Base-by-base conservation (phyloP, 2,329 filamentous ascomycete genomes). In the Botryotinia calthae region DNA sequence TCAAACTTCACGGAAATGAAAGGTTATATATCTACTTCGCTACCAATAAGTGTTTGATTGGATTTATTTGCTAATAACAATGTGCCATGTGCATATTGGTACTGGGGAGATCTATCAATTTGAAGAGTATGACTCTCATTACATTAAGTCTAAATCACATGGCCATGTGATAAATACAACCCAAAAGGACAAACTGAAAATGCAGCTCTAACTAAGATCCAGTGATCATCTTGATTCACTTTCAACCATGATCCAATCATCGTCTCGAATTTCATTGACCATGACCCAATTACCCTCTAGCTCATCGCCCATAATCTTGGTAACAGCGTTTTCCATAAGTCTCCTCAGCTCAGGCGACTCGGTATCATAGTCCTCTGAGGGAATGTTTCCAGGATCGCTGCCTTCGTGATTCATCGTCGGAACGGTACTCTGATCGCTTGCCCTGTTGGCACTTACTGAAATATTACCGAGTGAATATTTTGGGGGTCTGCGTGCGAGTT, bases 371-470 rank as follows among this genome's bases (percentile, higher is more conserved):
- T 28, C 16, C 14, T 56, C 51, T 2, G 6, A 2, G 2, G 5
- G 2, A 28, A 18, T 28, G 8, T 14, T 8, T 7, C 16, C n/a
- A 28, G 16, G 7, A 28, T 14, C 18, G 3, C 6, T 18, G 51
- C 2, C n/a, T 56, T 56, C 25, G 14, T 7, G 6, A 18, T 3
- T 56, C 14, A 2, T 2, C 1, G 1, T 7, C 16, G 6, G 14
- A 28, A 3, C 14, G 14, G n/a, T 14, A 18, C n/a, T 56, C 14
- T 56, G 14, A 56, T 25, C 4, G 3, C 14, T 6, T n/a, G 25
- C 6, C 8, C 14, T 18, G n/a, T 28, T 28, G 1, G 8, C 0
- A 28, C 1, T 28, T 1, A 9, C 1, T 3, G n/a, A 6, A 28
- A 7, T 6, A 3, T 7, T 18, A 2, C 14, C 7, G 14, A 14